A percentile compares a stretch with the other conserved stretches of the same genome.
Evolutionary conservation across 306 rosid genomes (phyloP).

Genomic region (Cucumis hystrix): DNA sequence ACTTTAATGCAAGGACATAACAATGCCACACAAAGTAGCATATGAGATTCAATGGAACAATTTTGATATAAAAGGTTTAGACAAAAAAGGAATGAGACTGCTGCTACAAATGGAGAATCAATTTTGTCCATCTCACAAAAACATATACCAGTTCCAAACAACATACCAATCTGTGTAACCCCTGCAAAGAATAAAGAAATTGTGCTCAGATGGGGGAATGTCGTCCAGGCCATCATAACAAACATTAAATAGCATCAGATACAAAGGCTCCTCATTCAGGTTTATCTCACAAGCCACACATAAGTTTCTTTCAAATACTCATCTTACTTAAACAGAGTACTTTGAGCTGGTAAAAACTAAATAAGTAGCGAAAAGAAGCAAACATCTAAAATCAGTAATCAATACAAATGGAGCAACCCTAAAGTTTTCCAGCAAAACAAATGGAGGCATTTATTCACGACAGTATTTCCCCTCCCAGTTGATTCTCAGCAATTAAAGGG

Average conservation of each 20-base stretch:
- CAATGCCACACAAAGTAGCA: constrained; percentile 18
- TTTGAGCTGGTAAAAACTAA: not conserved
- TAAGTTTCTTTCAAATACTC: not conserved
- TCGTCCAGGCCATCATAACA: not conserved
- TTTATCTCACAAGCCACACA: not conserved
- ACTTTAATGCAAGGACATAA: constrained; percentile 35
- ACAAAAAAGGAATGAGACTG: constrained; percentile 33
- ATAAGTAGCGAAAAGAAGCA: not conserved
- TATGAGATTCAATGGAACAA: constrained; percentile 12
- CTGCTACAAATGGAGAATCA: constrained; percentile 44
- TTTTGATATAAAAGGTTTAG: constrained; percentile 25
- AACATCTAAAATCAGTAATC: not conserved
- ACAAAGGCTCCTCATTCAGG: not conserved
- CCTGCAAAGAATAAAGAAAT: constrained; percentile 61
- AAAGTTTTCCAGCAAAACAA: not conserved
- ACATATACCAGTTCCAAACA: constrained; percentile 45
- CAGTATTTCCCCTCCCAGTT: not conserved
- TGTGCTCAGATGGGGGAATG: constrained; percentile 21
- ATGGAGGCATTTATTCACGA: not conserved
- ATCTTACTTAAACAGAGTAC: not conserved
- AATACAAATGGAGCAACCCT: not conserved
- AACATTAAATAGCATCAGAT: constrained; percentile 12
- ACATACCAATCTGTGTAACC: constrained; percentile 44
- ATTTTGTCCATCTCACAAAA: constrained; percentile 45
- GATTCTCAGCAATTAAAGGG: not conserved